Evolutionary conservation across 2,329 filamentous ascomycete species (phyloP), one percentile per base, ranked within the genome.

Genomic region (Scolecobasidium constrictum): DNA sequence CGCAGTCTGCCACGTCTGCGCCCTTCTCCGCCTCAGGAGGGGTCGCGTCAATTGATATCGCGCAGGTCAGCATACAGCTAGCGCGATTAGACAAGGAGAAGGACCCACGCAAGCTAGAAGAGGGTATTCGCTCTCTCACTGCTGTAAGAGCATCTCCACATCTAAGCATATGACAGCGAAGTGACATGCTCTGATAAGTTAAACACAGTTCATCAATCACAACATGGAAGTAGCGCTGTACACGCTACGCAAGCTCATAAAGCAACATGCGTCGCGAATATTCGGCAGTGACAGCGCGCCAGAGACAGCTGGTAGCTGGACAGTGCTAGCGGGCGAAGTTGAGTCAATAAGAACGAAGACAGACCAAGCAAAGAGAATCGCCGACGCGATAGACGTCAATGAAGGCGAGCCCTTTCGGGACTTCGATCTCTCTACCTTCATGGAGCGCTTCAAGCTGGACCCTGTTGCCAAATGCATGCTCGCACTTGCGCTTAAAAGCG

Each of bases 141-240:
- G 26, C 26, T 9, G 26, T 31, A 31, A 9, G 26, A n/a, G n/a
- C n/a, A n/a, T n/a, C n/a, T n/a, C n/a, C n/a, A n/a, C n/a, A n/a
- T n/a, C n/a, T n/a, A n/a, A n/a, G n/a, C n/a, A n/a, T n/a, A n/a
- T n/a, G n/a, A n/a, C n/a, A n/a, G n/a, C n/a, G n/a, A n/a, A n/a
- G n/a, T n/a, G n/a, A n/a, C n/a, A n/a, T n/a, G n/a, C n/a, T n/a
- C n/a, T n/a, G n/a, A n/a, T n/a, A n/a, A n/a, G n/a, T n/a, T n/a
- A n/a, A n/a, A 20, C 16, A 18, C 15, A 43, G 35, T 21, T 39
- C 19, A 21, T 15, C 12, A 28, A 90, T 57, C 82, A 94, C 87
- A 88, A 88, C 60, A 98, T 98, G 90, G 93, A 98, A 73, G 87
- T 95, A 60, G 95, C 88, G 63, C 81, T 86, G 47, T 93, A 88